Base-by-base conservation (phyloP, 1,284 basidiomycete species). In the Heliocybe sulcata region DNA sequence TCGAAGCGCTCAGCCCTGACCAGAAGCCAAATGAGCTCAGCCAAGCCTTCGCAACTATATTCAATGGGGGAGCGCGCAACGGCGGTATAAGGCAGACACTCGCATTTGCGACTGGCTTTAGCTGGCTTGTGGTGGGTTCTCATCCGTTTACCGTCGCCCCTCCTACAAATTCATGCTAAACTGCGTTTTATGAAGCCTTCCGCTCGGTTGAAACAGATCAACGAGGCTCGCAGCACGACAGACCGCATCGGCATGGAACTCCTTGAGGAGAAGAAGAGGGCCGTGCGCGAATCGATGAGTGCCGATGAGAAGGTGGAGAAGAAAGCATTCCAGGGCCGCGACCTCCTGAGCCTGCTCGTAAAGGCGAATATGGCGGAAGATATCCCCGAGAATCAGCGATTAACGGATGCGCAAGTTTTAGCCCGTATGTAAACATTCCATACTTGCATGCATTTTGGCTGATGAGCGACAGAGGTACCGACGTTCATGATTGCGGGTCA, bases 401-500 rank as follows among this genome's bases (percentile, higher is more conserved):
- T 84, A 60, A 70, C 74, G 6, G 80, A 84, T 57, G 73, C 75
- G 8, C 82, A 85, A 58, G 75, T 83, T 1, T 60, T 79, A n/a
- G 77, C 77, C 14, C 80, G 82, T 73, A 72, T 72, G 66, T 77
- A n/a, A 14, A 16, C 35, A 16, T 25, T 16, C 47, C 3, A 16
- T 3, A 53, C 6, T 3, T 35, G 16, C 16, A n/a, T n/a, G 52
- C 35, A 23, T 45, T 29, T 19, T 29, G 12, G 16, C 38, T 20
- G 19, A 42, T 42, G 12, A 8, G 12, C 4, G 12, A 16, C n/a
- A 58, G 50, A 58, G 53, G 54, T 59, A 16, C 56, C 63, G 12
- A 64, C 63, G 16, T 64, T 64, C 59, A 29, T 67, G 16, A 54
- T 63, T 26, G 60, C 64, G 10, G 77, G 78, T 0, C 75, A 78